phyloP scores from a whole-genome alignment of 495 filamentous ascomycete species.

The Aspergillus ostianus region DNA sequence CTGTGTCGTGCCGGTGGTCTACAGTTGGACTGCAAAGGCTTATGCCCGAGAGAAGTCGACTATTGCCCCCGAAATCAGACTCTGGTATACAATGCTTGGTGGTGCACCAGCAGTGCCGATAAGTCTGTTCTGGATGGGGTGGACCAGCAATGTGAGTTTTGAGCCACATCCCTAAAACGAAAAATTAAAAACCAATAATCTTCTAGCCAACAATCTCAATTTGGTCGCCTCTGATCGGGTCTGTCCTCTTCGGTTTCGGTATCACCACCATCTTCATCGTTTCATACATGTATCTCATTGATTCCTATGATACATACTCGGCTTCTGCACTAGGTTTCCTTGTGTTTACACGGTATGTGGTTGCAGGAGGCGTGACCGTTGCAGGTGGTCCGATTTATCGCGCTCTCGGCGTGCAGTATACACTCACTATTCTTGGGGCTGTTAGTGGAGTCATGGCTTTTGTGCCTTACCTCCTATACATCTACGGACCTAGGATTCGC shows the following conservation, averaged over 20 bases:
- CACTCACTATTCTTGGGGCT: slow-evolving; percentile 48
- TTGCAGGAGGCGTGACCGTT: slow-evolving; percentile 44
- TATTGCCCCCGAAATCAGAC: slow-evolving; percentile 51
- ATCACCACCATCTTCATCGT: slow-evolving; percentile 47
- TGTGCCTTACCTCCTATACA: slow-evolving; percentile 51
- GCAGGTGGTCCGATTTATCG: slow-evolving; percentile 45
- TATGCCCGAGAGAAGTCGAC: slow-evolving; percentile 16
- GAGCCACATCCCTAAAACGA: background rate
- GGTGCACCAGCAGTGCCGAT: slow-evolving; percentile 54
- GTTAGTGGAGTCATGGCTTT: slow-evolving; percentile 43
- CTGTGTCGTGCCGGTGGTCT: slow-evolving; percentile 47
- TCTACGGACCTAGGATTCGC: slow-evolving; percentile 46
- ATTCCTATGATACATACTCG: slow-evolving; percentile 40
- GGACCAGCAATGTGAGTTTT: slow-evolving; percentile 45
- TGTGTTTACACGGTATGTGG: slow-evolving; percentile 47
- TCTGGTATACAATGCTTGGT: slow-evolving; percentile 57
- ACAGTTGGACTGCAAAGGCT: slow-evolving; percentile 20
- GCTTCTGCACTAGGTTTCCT: slow-evolving; percentile 44
- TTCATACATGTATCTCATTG: slow-evolving; percentile 52
- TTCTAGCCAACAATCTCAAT: slow-evolving; percentile 42
- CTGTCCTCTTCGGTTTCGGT: slow-evolving; percentile 50
- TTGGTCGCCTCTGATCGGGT: slow-evolving; percentile 50
- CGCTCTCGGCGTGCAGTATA: slow-evolving; percentile 50
- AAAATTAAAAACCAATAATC: background rate
- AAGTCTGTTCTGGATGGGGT: slow-evolving; percentile 62